Base-by-base conservation (phyloP, 306 rosid species). In the Vicia sativa region DNA sequence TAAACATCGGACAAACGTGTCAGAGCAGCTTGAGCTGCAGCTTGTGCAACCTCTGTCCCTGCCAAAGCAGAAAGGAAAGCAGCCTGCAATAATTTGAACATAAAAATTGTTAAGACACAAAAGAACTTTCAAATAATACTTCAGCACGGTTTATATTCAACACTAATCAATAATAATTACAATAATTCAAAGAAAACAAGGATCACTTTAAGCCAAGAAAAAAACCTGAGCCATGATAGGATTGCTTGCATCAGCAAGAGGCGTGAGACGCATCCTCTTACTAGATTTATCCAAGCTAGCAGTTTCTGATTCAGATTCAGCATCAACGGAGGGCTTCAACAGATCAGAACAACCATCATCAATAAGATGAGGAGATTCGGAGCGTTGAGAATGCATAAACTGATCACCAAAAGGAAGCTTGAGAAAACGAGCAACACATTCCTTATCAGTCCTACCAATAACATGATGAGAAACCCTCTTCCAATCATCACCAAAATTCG, bases 191-290 rank as follows among this genome's bases (percentile, higher is more conserved):
- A 54, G 8, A 55, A 26, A 55, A 26, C 38, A 55, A 55, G 11
- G 11, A 37, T 58, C 14, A 21, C 37, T 39, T 42, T 1, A 35
- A 39, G 42, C 16, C 29, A 55, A 73, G 74, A 34, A 74, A 52
- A 52, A 21, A 58, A 90, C 97, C 95, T 93, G 99, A 44, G 99
- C 99, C 97, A 93, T 88, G 37, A 93, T 90, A 59, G 99, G 99
- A 73, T 93, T 93, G 86, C 99, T 93, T 11, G 95, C 90, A 81
- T 93, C 99, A 0, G 96, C 92, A 74, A 95, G 95, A 62, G 99
- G 99, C 4, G 97, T 82, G n/a, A 95, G 87, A 13, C 92, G 77
- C 82, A 85, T 74, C 75, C 88, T 79, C 74, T 90, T 95, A 68
- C 39, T 72, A 19, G 80, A 45, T 56, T 79, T 77, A 4, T 77